A percentile compares a stretch with the other conserved stretches of the same genome.
phyloP scores from a whole-genome alignment of 2,329 filamentous ascomycete genomes.

The Tolypocladium tropicale region DNA sequence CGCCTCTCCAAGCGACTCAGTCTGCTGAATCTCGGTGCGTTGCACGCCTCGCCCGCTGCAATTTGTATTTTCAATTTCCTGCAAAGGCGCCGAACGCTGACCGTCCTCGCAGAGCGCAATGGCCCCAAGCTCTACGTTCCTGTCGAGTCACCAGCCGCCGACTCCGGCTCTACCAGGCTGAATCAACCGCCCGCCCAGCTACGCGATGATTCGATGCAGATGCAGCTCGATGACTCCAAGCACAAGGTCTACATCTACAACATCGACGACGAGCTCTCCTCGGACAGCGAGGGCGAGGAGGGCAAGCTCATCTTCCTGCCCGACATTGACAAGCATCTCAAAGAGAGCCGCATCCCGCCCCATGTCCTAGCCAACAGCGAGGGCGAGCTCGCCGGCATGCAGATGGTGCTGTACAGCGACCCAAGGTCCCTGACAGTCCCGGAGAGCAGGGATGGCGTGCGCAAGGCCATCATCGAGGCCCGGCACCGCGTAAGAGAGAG shows the following conservation, averaged over 20 bases:
- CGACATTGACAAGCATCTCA: conserved; percentile 75
- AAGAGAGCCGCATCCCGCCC: conserved; percentile 57
- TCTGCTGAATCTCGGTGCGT: conserved; percentile 67
- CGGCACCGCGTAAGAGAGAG: conserved; percentile 55
- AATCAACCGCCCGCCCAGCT: conserved; percentile 4
- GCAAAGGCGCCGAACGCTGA: neutral
- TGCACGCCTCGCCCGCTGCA: conserved; percentile 5
- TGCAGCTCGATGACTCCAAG: conserved; percentile 81
- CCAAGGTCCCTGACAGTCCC: conserved; percentile 68
- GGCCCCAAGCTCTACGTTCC: conserved; percentile 56
- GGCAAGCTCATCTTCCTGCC: conserved; percentile 68
- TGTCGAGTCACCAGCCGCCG: conserved; percentile 37
- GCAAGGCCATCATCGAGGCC: conserved; percentile 75
- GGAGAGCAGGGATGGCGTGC: conserved; percentile 63
- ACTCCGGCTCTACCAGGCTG: neutral
- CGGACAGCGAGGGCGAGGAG: conserved; percentile 32
- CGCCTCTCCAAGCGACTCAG: conserved; percentile 78
- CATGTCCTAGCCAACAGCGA: conserved; percentile 51
- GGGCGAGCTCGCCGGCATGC: conserved; percentile 47
- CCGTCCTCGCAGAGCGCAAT: conserved; percentile 40
- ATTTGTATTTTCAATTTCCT: neutral
- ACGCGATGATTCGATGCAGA: conserved; percentile 37
- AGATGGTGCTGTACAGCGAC: conserved; percentile 78
- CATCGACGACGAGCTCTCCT: conserved; percentile 75
- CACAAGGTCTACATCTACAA: conserved; percentile 87